These are phyloP conservation scores for Lipomyces yamadae DNA, from an alignment of 805 yeast genomes.

Conservation along the genomic window DNA sequence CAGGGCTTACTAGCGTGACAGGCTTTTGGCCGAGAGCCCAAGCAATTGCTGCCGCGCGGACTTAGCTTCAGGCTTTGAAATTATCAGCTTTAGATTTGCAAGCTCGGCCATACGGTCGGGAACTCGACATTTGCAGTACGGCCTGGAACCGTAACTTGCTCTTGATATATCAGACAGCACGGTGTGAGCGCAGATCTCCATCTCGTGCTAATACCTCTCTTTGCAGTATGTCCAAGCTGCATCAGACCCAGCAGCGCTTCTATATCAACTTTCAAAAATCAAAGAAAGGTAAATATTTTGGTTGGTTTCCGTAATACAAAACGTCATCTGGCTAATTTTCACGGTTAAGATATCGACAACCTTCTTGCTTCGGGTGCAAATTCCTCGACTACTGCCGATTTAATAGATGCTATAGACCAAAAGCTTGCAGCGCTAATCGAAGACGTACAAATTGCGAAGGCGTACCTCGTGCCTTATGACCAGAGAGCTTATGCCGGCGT, in stretches of 20 bases:
- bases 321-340: background rate
- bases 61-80: too few species aligned
- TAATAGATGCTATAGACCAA: constrained; percentile 6
- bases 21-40: background rate
- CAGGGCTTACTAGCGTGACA: background rate
- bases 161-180: background rate
- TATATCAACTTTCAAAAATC: constrained; percentile 25
- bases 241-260: constrained; percentile 34
- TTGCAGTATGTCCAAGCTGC: constrained; percentile 31
- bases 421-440: constrained; percentile 7
- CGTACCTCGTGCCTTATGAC: constrained; percentile 32
- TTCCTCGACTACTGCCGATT: background rate
- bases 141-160: too few species aligned
- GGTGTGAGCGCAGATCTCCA: background rate
- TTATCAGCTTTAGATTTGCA: too few species aligned
- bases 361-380: constrained; percentile 12
- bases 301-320: background rate
- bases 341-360: constrained; percentile 13
- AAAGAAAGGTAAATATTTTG: constrained; percentile 13
- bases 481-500: constrained; percentile 32
- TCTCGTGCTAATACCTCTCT: background rate
- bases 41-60: too few species aligned
- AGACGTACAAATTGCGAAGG: constrained; percentile 22
- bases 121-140: too few species aligned
- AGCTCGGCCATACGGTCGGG: too few species aligned